Base-by-base conservation (phyloP, 2,329 filamentous ascomycete species). In the Neofusicoccum sp. region DNA sequence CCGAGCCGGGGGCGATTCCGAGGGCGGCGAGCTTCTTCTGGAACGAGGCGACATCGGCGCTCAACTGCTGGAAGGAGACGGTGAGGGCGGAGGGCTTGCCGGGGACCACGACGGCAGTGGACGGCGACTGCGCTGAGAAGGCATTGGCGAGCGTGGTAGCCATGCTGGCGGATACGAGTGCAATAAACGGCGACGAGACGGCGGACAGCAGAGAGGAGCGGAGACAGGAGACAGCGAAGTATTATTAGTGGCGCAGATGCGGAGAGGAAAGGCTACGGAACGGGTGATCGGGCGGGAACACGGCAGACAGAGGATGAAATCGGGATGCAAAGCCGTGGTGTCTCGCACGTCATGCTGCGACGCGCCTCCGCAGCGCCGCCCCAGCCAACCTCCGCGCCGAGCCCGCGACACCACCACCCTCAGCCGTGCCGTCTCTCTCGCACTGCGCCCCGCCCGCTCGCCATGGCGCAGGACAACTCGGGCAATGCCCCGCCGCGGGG, bases 21-120 rank as follows among this genome's bases (percentile, higher is more conserved):
- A 94, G 83, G 52, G 83, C 83, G 29, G 92, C 91, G 66, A 96
- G 87, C 78, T 92, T 91, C 73, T 83, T 81, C 80, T 95, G 92
- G 80, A 95, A 94, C 14, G 84, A 79, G 47, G 81, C 77, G 62
- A 92, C 85, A 72, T 93, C 88, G 65, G 83, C 75, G 60, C 84
- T 77, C 59, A 96, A 85, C 71, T 87, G 83, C 66, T 82, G 77
- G 80, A 92, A 94, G 43, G 89, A 89, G 67, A 92, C 81, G n/a
- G 82, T 85, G 65, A 92, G 81, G 64, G 88, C 79, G 22, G 22
- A 22, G 6, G 87, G 81, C 67, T 85, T 86, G 64, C 84, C 85
- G 34, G 91, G 91, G 54, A 95, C 82, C 73, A 95, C 91, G 75
- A 95, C 81, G 65, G 91, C 91, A 12, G 84, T 82, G 22, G 82